Conservation (phyloP, 768 basidiomycete species). For the Xerocomus spinulosus region DNA sequence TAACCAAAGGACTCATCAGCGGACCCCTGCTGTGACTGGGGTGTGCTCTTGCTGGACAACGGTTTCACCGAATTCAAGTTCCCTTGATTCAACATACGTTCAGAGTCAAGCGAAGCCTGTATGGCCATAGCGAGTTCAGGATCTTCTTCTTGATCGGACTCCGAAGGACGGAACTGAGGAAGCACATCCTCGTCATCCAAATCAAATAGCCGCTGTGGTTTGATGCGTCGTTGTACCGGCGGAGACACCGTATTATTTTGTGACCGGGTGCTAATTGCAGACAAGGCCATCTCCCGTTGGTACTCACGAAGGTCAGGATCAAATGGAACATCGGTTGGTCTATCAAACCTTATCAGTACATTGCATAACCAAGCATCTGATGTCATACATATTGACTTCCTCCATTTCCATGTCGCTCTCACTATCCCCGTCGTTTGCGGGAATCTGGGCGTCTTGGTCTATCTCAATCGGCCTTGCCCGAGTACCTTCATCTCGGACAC, state of each 20-base stretch:
- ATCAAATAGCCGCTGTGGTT: constrained; percentile 49
- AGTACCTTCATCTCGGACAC: constrained; percentile 84
- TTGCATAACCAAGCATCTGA: neutral
- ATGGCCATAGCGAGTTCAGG: constrained; percentile 55
- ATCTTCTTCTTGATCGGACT: constrained; percentile 48
- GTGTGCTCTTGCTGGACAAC: constrained; percentile 1
- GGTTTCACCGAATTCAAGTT: neutral
- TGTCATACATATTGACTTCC: constrained; percentile 64
- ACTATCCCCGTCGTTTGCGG: constrained; percentile 36
- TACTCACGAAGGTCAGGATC: constrained; percentile 66
- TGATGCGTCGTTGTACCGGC: constrained; percentile 33
- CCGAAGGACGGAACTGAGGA: constrained; percentile 17
- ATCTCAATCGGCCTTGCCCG: constrained; percentile 81
- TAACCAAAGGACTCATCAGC: neutral
- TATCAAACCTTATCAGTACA: constrained; percentile 14
- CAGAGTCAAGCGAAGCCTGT: constrained; percentile 52
- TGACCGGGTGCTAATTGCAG: constrained; percentile 51
- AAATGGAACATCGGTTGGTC: constrained; percentile 31
- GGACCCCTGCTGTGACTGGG: constrained; percentile 7
- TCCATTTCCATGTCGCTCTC: constrained; percentile 75
- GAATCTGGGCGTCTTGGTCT: constrained; percentile 52
- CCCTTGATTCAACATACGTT: neutral
- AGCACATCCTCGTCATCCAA: constrained; percentile 45
- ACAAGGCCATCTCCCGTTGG: constrained; percentile 56
- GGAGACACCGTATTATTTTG: constrained; percentile 28